Evolutionary conservation across 805 yeast genomes (phyloP), one percentile per base, ranked within the genome.

Genomic region (Teunomyces atbi): DNA sequence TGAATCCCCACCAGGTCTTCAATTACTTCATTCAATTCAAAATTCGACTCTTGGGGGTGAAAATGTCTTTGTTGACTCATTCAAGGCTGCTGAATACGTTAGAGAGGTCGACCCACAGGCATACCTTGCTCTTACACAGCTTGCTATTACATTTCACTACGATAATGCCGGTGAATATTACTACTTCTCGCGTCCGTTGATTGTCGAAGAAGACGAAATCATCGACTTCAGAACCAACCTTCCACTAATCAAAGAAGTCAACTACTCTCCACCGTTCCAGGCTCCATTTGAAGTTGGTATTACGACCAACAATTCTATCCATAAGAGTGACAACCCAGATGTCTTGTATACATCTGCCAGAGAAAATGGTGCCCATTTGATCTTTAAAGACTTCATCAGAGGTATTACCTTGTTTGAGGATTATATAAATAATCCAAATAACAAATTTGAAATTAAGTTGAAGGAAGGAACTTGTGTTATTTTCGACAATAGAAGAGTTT

Each of bases 181-280:
- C 58, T 81, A 76, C 60, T 81, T 78, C 50, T 70, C 77, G 20
- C 71, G 88, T 32, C 88, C 87, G 3, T 64, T 84, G 46, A 72
- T 86, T 12, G 85, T 80, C 26, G 86, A 83, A 53, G 78, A 77
- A 47, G 60, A 53, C 3, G 49, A 50, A 10, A 34, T 49, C 2
- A 30, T 54, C 15, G 61, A 57, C 26, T 33, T 52, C 1, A 42
- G 38, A 10, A 47, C 60, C 1, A 49, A 50, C 18, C 45, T 47
- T 5, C 59, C 62, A 0, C 46, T 57, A 30, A 77, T 84, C 51
- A 76, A 76, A 53, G 82, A 77, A 44, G 78, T 85, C 15, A 84
- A 84, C 58, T 86, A 86, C 61, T 82, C 92, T 0, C 94, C 95
- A 2, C 92, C 91, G 8, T 86, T 84, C 68, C 95, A 86, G 58